phyloP scores from a whole-genome alignment of 441 rosid species.

The Manihot esculenta region DNA sequence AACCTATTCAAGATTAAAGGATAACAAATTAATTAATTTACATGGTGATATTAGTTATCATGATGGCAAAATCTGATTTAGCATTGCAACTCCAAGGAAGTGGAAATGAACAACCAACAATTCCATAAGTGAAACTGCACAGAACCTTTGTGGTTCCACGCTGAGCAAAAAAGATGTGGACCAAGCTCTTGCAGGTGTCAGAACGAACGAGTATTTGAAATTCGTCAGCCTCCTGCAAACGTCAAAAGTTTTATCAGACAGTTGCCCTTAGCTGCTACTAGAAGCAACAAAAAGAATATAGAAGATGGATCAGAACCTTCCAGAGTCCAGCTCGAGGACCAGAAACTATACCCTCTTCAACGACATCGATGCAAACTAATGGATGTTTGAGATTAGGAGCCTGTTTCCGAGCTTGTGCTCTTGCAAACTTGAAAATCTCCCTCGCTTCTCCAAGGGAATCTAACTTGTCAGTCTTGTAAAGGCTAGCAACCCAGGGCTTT shows the following conservation, averaged over 20 bases:
- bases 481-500: slow-evolving; percentile 83
- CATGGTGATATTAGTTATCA: background rate
- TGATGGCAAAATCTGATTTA: background rate
- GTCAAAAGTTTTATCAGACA: slow-evolving; percentile 21
- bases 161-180: slow-evolving; percentile 87
- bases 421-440: slow-evolving; percentile 88
- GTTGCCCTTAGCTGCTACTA: slow-evolving; percentile 14
- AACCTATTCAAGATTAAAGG: slow-evolving; percentile 44
- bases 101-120: slow-evolving; percentile 6
- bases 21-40: background rate
- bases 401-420: slow-evolving; percentile 61
- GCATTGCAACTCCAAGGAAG: slow-evolving; percentile 11
- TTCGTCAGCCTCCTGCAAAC: slow-evolving; percentile 71
- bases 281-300: slow-evolving; percentile 1
- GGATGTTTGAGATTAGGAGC: slow-evolving; percentile 92
- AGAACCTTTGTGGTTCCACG: slow-evolving; percentile 89
- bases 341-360: slow-evolving; percentile 83
- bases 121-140: slow-evolving; percentile 9
- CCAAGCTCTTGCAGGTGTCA: slow-evolving; percentile 83
- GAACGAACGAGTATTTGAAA: slow-evolving; percentile 55
- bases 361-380: slow-evolving; percentile 72
- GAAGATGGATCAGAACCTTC: slow-evolving; percentile 55
- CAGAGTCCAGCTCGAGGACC: slow-evolving; percentile 75
- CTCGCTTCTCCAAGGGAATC: slow-evolving; percentile 93
- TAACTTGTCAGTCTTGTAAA: slow-evolving; percentile 76